A percentile compares a stretch with the other conserved stretches of the same genome.
Conservation (phyloP, 495 filamentous ascomycete species). For the Hyaloscypha finlandica region DNA sequence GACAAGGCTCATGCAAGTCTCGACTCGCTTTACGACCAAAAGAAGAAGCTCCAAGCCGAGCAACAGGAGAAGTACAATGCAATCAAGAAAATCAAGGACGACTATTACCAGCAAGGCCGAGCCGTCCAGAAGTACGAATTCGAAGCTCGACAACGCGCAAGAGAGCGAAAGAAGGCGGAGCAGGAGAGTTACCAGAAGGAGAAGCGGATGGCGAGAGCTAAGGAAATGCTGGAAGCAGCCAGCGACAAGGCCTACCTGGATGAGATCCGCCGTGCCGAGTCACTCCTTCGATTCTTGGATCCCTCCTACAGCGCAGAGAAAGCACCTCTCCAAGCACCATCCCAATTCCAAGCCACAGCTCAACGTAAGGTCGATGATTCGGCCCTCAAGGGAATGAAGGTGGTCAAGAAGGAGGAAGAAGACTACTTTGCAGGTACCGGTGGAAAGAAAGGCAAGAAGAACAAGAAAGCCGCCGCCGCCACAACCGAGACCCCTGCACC, state of each 20-base stretch:
- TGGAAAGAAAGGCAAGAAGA: constrained; percentile 92
- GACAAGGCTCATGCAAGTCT: constrained; percentile 85
- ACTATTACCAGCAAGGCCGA: constrained; percentile 73
- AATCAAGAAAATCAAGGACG: constrained; percentile 83
- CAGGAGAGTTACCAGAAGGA: constrained; percentile 72
- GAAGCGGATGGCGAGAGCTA: constrained; percentile 79
- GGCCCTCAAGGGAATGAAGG: constrained; percentile 72
- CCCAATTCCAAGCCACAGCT: constrained; percentile 73
- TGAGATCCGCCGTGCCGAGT: constrained; percentile 84
- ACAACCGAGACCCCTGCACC: constrained; percentile 42
- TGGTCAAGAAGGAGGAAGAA: constrained; percentile 83
- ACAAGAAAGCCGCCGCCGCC: constrained; percentile 60
- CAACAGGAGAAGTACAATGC: constrained; percentile 81
- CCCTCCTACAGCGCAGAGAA: constrained; percentile 70
- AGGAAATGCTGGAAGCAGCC: constrained; percentile 87
- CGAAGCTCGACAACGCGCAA: constrained; percentile 59
- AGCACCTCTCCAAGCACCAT: constrained; percentile 57
- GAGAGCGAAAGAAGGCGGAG: constrained; percentile 77
- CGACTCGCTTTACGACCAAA: constrained; percentile 84
- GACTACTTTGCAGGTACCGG: constrained; percentile 79
- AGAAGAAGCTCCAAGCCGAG: constrained; percentile 74
- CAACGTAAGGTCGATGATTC: constrained; percentile 79
- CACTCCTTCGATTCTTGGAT: constrained; percentile 87
- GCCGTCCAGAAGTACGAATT: constrained; percentile 80
- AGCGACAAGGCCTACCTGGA: constrained; percentile 85